Percentiles rank a stretch among this genome's conserved stretches.
phyloP scores from a whole-genome alignment of 495 filamentous ascomycete genomes.

The Pseudomonodictys pantanalensis region DNA sequence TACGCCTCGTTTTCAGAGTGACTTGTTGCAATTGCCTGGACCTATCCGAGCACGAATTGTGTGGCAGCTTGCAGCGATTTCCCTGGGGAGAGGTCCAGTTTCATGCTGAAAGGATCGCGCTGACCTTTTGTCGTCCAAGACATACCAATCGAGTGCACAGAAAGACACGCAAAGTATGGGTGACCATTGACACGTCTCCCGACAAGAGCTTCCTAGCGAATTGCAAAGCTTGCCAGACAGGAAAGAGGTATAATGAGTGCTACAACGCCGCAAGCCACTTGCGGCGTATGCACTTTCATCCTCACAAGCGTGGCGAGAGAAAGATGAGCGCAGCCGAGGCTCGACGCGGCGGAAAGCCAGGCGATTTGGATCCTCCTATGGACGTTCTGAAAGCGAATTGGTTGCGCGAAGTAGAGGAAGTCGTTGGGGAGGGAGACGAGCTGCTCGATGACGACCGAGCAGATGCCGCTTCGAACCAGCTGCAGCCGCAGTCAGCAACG shows the following conservation, averaged over 20 bases:
- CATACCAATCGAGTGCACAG: slow-evolving; percentile 33
- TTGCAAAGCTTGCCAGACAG: slow-evolving; percentile 34
- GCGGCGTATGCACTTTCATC: slow-evolving; percentile 35
- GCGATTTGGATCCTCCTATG: slow-evolving; percentile 34
- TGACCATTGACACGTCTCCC: slow-evolving; percentile 33
- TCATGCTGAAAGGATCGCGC: background rate
- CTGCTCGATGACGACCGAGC: background rate
- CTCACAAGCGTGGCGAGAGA: slow-evolving; percentile 33
- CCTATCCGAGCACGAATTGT: background rate
- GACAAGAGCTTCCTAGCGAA: slow-evolving; percentile 32
- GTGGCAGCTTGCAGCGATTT: background rate
- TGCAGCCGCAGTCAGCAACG: slow-evolving; percentile 11
- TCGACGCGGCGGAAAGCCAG: slow-evolving; percentile 30
- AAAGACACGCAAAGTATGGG: slow-evolving; percentile 33
- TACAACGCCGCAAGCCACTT: slow-evolving; percentile 36
- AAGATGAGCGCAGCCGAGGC: slow-evolving; percentile 34
- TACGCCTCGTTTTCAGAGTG: background rate
- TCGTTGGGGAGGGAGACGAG: slow-evolving; percentile 15
- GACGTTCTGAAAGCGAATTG: slow-evolving; percentile 31
- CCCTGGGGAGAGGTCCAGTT: background rate
- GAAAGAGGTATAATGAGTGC: slow-evolving; percentile 37
- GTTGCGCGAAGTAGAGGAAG: slow-evolving; percentile 32
- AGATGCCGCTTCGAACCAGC: background rate
- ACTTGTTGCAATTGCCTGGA: background rate
- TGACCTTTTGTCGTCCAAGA: background rate